Conservation (phyloP, 2,329 filamentous ascomycete genomes). For the Calonectria crousiana region DNA sequence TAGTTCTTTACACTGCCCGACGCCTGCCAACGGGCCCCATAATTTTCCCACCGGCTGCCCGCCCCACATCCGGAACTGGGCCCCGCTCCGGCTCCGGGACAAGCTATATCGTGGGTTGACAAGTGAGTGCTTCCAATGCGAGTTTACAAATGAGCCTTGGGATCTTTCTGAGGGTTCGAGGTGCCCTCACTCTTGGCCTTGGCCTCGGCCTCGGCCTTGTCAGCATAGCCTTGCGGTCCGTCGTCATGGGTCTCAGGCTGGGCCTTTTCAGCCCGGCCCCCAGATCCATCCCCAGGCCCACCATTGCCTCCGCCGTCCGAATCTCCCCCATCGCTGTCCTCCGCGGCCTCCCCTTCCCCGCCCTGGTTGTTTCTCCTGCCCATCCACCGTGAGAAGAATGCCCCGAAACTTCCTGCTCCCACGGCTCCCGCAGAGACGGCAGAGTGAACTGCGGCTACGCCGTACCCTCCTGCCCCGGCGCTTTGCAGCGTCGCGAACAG, state of each 20-base stretch:
- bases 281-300: neutral
- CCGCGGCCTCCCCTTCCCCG: neutral
- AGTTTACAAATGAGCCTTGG: neutral
- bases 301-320: neutral
- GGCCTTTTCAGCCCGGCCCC: neutral
- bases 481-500: constrained; percentile 47
- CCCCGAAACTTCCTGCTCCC: neutral
- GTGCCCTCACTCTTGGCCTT: neutral
- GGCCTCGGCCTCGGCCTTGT: neutral
- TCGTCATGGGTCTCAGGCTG: neutral
- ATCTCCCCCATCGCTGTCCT: neutral
- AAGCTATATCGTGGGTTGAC: no score
- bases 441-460: constrained; percentile 32
- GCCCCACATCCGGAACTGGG: neutral
- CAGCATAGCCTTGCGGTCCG: neutral
- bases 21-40: neutral
- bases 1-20: neutral
- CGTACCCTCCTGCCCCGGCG: constrained; percentile 39
- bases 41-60: neutral
- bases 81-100: neutral
- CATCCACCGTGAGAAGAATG: neutral
- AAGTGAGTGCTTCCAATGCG: neutral
- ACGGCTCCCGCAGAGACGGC: constrained; percentile 25
- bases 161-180: neutral
- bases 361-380: neutral